A percentile compares a stretch with the other conserved stretches of the same genome.
phyloP scores from a whole-genome alignment of 371 early-diverging fungal genomes.

The Polyrhizophydium stewartii region DNA sequence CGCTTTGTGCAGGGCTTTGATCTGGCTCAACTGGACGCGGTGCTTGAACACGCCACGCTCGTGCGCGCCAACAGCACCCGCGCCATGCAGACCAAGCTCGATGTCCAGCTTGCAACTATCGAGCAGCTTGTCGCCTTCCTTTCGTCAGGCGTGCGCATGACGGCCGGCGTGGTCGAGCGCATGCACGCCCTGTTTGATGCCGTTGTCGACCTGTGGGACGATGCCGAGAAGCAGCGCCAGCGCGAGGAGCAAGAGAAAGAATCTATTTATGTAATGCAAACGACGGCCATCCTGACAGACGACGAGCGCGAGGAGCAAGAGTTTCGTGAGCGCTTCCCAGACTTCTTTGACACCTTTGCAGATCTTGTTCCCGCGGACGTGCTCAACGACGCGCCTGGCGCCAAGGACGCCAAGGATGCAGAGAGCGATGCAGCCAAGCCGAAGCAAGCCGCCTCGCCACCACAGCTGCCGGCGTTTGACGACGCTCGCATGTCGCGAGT shows the following conservation, averaged over 20 bases:
- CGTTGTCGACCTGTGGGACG: conserved; percentile 66
- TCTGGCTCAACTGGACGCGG: background rate
- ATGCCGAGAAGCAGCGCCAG: conserved; percentile 57
- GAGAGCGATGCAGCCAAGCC: background rate
- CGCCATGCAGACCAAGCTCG: conserved; percentile 2
- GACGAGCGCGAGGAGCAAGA: conserved; percentile 71
- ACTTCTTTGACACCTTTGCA: conserved; percentile 45
- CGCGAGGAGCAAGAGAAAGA: conserved; percentile 67
- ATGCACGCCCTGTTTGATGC: conserved; percentile 32
- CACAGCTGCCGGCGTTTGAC: background rate
- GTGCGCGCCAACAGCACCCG: background rate
- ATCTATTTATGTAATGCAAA: conserved; percentile 59
- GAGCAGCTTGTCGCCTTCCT: background rate
- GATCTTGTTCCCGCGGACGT: background rate
- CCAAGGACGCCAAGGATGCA: conserved; percentile 4
- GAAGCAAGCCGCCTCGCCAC: background rate
- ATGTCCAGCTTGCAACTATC: conserved; percentile 1
- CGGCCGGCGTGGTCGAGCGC: background rate
- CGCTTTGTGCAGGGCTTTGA: conserved; percentile 4
- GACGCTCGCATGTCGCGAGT: background rate
- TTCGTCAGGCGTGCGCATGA: background rate
- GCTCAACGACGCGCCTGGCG: background rate
- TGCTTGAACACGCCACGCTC: background rate
- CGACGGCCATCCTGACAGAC: conserved; percentile 60
- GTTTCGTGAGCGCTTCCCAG: conserved; percentile 71